phyloP scores from a whole-genome alignment of 129 eudicot species.

The Calendula officinalis region DNA sequence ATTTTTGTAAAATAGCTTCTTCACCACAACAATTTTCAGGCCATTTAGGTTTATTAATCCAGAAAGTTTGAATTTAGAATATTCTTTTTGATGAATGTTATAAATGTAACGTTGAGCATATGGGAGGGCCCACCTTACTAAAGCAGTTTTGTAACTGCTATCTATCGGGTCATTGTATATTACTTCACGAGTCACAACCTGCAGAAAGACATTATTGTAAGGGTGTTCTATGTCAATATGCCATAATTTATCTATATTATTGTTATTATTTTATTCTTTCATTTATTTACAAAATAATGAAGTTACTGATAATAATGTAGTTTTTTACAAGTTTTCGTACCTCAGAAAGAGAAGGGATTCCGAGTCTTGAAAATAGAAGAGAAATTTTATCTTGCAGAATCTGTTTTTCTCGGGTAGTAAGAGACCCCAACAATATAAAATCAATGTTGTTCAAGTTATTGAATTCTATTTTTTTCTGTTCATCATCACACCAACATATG shows the following conservation, averaged over 20 bases:
- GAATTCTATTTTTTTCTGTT: slow-evolving; percentile 53
- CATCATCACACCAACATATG: slow-evolving; percentile 77
- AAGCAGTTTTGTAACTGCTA: slow-evolving; percentile 37
- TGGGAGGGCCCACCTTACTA: slow-evolving; percentile 47
- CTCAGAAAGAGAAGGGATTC: slow-evolving; percentile 65
- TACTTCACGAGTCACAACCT: slow-evolving; percentile 73
- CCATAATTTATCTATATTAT: too few relatives aligned
- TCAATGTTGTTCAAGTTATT: slow-evolving; percentile 52
- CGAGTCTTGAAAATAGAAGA: slow-evolving; percentile 44
- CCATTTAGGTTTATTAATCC: slow-evolving; percentile 30
- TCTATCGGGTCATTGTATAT: slow-evolving; percentile 54
- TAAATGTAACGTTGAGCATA: too few relatives aligned
- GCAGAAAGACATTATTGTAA: slow-evolving; percentile 25
- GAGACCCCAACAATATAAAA: slow-evolving; percentile 51
- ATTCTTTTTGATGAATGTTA: slow-evolving; percentile 38
- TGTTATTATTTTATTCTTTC: too few relatives aligned
- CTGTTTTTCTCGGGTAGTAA: slow-evolving; percentile 43
- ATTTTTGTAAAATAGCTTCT: slow-evolving; percentile 55
- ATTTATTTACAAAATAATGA: too few relatives aligned
- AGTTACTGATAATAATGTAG: too few relatives aligned
- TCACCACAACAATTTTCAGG: slow-evolving; percentile 54
- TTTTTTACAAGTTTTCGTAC: slow-evolving; percentile 26
- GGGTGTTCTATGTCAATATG: too few relatives aligned
- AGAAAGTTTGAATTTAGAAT: slow-evolving; percentile 48
- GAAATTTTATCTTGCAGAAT: slow-evolving; percentile 43